phyloP scores from a whole-genome alignment of 1,284 basidiomycete genomes.

The Quambalaria eucalypti region DNA sequence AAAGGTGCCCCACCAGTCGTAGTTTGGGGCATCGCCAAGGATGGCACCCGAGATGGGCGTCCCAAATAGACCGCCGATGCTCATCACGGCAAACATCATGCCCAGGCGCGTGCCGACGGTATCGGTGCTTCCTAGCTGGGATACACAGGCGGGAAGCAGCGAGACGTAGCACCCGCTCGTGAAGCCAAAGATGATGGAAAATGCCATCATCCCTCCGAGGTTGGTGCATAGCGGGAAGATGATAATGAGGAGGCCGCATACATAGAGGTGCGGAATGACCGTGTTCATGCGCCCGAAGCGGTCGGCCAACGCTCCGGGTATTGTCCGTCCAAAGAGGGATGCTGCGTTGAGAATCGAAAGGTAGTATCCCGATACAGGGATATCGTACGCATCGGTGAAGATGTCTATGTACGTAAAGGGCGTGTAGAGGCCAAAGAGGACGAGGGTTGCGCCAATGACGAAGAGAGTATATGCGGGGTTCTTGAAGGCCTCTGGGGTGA shows the following conservation, averaged over 20 bases:
- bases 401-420: constrained; percentile 29
- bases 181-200: constrained; percentile 35
- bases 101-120: constrained; percentile 40
- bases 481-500: constrained; percentile 7
- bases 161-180: constrained; percentile 37
- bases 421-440: constrained; percentile 19
- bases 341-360: constrained; percentile 11
- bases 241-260: constrained; percentile 26
- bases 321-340: constrained; percentile 31
- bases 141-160: constrained; percentile 34
- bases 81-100: constrained; percentile 30
- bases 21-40: background rate
- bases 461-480: constrained; percentile 7
- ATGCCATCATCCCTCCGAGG: constrained; percentile 10
- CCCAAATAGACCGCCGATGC: constrained; percentile 30
- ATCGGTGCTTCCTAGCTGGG: constrained; percentile 35
- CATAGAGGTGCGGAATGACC: constrained; percentile 23
- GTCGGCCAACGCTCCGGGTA: constrained; percentile 39
- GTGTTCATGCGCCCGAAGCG: constrained; percentile 35
- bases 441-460: constrained; percentile 1
- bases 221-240: constrained; percentile 15
- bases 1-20: background rate
- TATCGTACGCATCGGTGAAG: constrained; percentile 5
- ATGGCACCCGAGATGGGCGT: constrained; percentile 25
- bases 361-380: constrained; percentile 8